phyloP scores from a whole-genome alignment of 108 stramenopile species.

The Discostella stelligeroides region DNA sequence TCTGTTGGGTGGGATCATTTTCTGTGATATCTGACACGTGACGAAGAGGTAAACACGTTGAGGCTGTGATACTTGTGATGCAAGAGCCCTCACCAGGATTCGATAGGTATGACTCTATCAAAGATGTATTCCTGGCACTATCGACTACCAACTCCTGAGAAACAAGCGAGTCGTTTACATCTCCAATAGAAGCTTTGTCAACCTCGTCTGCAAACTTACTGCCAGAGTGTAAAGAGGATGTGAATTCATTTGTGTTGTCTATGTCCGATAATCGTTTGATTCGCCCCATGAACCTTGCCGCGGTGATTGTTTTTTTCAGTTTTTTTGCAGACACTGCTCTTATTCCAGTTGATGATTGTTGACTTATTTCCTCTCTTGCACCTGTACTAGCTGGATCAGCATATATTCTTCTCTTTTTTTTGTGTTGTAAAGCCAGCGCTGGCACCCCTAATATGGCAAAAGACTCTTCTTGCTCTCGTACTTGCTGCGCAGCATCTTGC shows the following conservation, averaged over 20 bases:
- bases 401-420: slow-evolving; percentile 18
- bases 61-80: no score
- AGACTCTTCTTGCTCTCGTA: slow-evolving; percentile 41
- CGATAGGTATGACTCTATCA: background rate
- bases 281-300: slow-evolving; percentile 6
- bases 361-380: slow-evolving; percentile 7
- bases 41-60: background rate
- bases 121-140: background rate
- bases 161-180: background rate
- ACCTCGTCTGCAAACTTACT: background rate
- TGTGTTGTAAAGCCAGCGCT: slow-evolving; percentile 21
- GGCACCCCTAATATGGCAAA: slow-evolving; percentile 21
- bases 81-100: background rate
- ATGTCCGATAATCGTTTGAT: background rate
- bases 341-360: slow-evolving; percentile 9
- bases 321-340: slow-evolving; percentile 6
- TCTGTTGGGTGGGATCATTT: background rate
- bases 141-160: no score
- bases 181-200: background rate
- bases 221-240: background rate
- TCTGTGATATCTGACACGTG: no score
- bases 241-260: background rate
- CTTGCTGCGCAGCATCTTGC: slow-evolving; percentile 48
- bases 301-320: slow-evolving; percentile 16
- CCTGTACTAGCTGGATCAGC: background rate